Conservation (phyloP, 352 stramenopile species). For the Phytophthora litchii region DNA sequence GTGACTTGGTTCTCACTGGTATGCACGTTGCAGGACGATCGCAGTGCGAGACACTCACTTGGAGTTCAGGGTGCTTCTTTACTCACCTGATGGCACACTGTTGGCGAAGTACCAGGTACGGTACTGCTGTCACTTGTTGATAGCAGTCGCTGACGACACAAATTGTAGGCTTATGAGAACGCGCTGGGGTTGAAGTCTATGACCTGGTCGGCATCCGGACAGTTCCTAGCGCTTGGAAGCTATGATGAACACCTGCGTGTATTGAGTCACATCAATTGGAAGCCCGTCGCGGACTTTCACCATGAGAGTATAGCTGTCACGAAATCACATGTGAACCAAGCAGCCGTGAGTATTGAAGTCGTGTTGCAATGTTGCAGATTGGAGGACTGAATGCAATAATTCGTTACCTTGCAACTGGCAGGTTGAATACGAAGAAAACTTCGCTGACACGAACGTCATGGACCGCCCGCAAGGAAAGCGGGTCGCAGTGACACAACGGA, state of each 20-base stretch:
- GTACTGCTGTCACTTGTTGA: neutral
- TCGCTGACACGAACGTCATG: constrained; percentile 50
- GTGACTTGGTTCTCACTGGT: neutral
- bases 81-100: constrained; percentile 64
- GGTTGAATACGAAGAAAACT: constrained; percentile 79
- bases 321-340: constrained; percentile 46
- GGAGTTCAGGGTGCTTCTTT: constrained; percentile 77
- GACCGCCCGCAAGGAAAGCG: constrained; percentile 68
- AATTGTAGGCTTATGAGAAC: constrained; percentile 73
- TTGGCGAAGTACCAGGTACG: constrained; percentile 77
- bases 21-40: constrained; percentile 43
- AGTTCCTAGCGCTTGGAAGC: constrained; percentile 81
- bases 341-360: constrained; percentile 38
- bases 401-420: constrained; percentile 19
- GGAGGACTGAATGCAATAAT: neutral
- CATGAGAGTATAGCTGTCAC: constrained; percentile 64
- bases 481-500: constrained; percentile 46
- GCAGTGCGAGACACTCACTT: constrained; percentile 74
- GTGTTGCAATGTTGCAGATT: neutral
- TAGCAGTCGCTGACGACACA: too few relatives aligned
- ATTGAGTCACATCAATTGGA: constrained; percentile 81
- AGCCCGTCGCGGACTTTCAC: constrained; percentile 73
- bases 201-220: constrained; percentile 75
- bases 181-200: constrained; percentile 76
- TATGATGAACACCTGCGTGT: constrained; percentile 82